phyloP scores from a whole-genome alignment of 352 stramenopile species.

The Phytophthora pinifolia region DNA sequence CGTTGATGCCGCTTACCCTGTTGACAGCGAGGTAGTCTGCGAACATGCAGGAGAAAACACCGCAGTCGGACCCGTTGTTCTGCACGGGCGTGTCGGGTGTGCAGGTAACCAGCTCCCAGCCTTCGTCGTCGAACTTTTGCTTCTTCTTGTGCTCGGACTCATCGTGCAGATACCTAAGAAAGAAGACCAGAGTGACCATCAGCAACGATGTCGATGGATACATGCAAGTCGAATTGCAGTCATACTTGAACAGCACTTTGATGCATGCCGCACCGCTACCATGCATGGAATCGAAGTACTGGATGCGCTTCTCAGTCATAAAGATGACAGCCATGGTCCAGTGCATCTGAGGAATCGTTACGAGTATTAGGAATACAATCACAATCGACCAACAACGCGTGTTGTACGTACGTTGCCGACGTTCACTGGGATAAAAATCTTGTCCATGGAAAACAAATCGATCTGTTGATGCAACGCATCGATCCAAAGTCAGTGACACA shows the following conservation, averaged over 20 bases:
- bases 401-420: constrained; percentile 69
- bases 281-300: constrained; percentile 89
- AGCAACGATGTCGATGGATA: neutral
- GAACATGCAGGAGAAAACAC: constrained; percentile 88
- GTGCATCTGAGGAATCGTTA: constrained; percentile 51
- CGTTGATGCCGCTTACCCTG: constrained; percentile 34
- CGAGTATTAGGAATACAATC: neutral
- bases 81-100: constrained; percentile 70
- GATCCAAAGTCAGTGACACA: neutral
- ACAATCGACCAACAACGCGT: constrained; percentile 1
- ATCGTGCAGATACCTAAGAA: constrained; percentile 72
- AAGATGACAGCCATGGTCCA: constrained; percentile 88
- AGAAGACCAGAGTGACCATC: neutral
- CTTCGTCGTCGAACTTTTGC: constrained; percentile 52
- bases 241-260: constrained; percentile 62
- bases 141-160: constrained; percentile 88
- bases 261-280: constrained; percentile 69
- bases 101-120: constrained; percentile 68
- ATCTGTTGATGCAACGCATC: constrained; percentile 38
- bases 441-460: constrained; percentile 90
- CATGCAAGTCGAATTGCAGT: neutral
- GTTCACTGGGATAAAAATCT: constrained; percentile 87
- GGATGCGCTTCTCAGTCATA: constrained; percentile 88
- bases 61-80: constrained; percentile 82
- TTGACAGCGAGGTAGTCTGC: constrained; percentile 76